phyloP scores from a whole-genome alignment of 2,329 filamentous ascomycete species.

The Pseudocercospora fuligena region DNA sequence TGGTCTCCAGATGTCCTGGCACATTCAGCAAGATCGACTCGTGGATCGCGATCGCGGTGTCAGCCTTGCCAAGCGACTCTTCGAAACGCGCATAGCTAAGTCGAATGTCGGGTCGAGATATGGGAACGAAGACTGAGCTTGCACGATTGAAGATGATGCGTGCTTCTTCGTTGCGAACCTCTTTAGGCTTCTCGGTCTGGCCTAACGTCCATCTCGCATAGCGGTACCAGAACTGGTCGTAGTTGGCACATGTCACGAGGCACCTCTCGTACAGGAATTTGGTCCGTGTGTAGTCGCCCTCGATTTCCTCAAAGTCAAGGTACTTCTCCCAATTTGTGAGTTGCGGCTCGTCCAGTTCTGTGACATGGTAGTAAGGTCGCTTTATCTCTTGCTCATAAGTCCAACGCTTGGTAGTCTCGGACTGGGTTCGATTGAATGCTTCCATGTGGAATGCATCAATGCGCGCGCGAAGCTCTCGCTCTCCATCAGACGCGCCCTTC shows the following conservation, averaged over 20 bases:
- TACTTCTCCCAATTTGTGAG: constrained; percentile 94
- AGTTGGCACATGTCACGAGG: constrained; percentile 87
- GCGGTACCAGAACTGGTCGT: constrained; percentile 98
- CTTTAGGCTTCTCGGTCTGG: constrained; percentile 80
- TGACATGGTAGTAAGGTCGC: constrained; percentile 95
- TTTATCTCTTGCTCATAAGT: constrained; percentile 94
- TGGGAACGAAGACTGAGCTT: constrained; percentile 81
- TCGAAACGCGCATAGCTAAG: constrained; percentile 95
- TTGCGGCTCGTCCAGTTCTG: constrained; percentile 84
- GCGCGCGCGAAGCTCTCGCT: constrained; percentile 78
- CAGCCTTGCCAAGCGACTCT: constrained; percentile 76
- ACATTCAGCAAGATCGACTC: constrained; percentile 75
- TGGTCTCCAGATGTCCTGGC: constrained; percentile 83
- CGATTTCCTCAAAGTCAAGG: constrained; percentile 89
- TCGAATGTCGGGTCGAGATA: constrained; percentile 80
- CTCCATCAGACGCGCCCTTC: constrained; percentile 78
- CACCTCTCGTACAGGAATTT: constrained; percentile 93
- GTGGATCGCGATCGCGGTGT: constrained; percentile 83
- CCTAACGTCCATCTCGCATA: constrained; percentile 92
- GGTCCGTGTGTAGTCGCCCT: constrained; percentile 75
- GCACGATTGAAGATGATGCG: constrained; percentile 91
- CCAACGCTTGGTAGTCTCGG: constrained; percentile 91
- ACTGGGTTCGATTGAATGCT: constrained; percentile 78
- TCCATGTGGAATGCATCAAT: constrained; percentile 82
- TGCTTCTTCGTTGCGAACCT: constrained; percentile 79